phyloP scores from a whole-genome alignment of 139 green algal genomes.

The Monoraphidium neglectum region DNA sequence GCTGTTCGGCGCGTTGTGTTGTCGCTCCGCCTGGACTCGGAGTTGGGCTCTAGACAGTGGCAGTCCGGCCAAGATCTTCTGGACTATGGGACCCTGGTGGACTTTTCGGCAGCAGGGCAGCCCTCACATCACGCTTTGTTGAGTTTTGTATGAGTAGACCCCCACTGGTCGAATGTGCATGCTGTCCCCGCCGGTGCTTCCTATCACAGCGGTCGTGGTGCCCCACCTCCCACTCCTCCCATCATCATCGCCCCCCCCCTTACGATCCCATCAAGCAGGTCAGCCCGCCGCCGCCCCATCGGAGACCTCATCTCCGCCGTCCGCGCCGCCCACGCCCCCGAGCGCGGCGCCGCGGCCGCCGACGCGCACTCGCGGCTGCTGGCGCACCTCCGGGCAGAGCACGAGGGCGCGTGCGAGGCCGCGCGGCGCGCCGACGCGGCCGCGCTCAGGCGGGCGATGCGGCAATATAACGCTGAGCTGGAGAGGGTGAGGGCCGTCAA shows the following conservation, averaged over 20 bases:
- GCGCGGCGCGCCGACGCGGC: conserved; percentile 4
- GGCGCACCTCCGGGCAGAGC: conserved; percentile 3
- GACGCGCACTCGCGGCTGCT: neutral
- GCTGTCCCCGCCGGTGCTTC: neutral
- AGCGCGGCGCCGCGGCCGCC: conserved; percentile 8
- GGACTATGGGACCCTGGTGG: no score
- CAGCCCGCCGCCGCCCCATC: conserved; percentile 1
- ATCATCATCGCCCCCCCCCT: no score
- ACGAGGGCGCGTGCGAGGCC: conserved; percentile 11
- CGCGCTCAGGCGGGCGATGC: conserved; percentile 10
- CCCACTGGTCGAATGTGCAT: no score
- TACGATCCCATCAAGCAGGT: neutral
- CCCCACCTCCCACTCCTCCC: neutral
- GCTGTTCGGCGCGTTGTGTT: no score
- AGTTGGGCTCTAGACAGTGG: no score
- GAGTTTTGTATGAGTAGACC: no score
- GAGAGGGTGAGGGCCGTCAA: conserved; percentile 16
- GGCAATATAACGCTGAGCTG: conserved; percentile 8
- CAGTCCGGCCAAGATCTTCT: no score
- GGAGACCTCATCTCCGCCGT: neutral
- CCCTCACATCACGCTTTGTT: no score
- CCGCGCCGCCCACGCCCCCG: conserved; percentile 6
- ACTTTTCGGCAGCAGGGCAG: no score
- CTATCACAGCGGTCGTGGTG: neutral
- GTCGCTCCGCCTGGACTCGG: no score